These are phyloP conservation scores for Pseudopediastrum boryanum DNA, from an alignment of 139 green algal species.

Conservation along the genomic window DNA sequence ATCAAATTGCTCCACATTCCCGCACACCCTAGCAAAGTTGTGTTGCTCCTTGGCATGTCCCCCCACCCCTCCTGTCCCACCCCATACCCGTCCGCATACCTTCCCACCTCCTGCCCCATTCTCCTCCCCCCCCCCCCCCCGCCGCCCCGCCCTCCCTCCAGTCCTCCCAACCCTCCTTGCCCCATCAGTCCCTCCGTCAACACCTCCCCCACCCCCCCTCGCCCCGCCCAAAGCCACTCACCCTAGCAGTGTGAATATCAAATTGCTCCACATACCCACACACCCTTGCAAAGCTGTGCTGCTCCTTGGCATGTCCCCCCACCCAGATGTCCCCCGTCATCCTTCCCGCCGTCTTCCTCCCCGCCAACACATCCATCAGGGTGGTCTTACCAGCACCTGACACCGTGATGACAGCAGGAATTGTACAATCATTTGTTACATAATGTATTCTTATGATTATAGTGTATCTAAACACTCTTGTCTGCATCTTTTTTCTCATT, in stretches of 20 bases:
- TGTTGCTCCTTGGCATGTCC: slow-evolving; percentile 72
- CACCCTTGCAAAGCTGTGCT: slow-evolving; percentile 26
- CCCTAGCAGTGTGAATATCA: slow-evolving; percentile 49
- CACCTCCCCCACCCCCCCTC: too few species aligned
- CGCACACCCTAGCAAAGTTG: slow-evolving; percentile 64
- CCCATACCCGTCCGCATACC: neutral
- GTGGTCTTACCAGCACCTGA: slow-evolving; percentile 73
- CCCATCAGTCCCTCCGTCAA: too few species aligned
- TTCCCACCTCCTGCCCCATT: too few species aligned
- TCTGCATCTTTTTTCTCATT: too few species aligned
- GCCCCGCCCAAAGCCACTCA: too few species aligned
- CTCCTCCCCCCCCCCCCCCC: too few species aligned
- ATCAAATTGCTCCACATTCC: slow-evolving; percentile 60
- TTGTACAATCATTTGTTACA: too few species aligned
- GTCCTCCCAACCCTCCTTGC: too few species aligned
- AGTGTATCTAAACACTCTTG: too few species aligned
- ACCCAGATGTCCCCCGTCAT: slow-evolving; percentile 69
- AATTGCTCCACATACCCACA: slow-evolving; percentile 60
- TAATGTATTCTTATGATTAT: too few species aligned
- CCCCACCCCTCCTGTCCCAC: slow-evolving; percentile 46
- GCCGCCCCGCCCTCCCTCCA: too few species aligned
- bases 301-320: slow-evolving; percentile 64
- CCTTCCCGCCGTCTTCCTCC: slow-evolving; percentile 77
- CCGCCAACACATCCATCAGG: slow-evolving; percentile 79
- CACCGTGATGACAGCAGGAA: neutral